Conservation (phyloP, 2,329 filamentous ascomycete species). For the Blumeriella jaapii region DNA sequence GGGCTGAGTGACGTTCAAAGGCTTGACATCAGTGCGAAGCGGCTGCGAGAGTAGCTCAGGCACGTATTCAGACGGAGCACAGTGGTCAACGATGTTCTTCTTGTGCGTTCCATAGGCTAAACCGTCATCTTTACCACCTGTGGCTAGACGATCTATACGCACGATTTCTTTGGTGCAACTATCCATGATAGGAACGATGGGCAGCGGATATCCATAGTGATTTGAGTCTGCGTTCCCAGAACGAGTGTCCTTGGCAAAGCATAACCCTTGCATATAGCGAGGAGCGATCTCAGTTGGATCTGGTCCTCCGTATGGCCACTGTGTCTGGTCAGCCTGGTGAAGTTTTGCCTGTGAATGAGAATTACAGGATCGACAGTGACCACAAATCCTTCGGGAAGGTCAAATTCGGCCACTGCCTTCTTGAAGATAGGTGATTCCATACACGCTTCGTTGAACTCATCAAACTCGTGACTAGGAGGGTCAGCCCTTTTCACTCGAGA, state of each 20-base stretch:
- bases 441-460: conserved; percentile 15
- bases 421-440: conserved; percentile 39
- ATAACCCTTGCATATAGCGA: conserved; percentile 43
- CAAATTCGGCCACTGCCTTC: conserved; percentile 37
- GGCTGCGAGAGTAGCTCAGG: conserved; percentile 15
- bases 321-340: neutral
- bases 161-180: conserved; percentile 15
- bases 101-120: conserved; percentile 10
- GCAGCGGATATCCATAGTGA: conserved; percentile 20
- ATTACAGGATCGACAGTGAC: conserved; percentile 36
- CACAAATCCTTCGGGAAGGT: conserved; percentile 42
- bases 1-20: conserved; percentile 50
- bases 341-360: neutral
- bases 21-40: conserved; percentile 40
- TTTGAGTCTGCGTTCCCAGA: conserved; percentile 19
- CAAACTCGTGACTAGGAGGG: conserved; percentile 10
- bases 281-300: conserved; percentile 35
- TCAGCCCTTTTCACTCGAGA: neutral
- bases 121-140: conserved; percentile 16
- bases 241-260: conserved; percentile 37
- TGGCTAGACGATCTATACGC: conserved; percentile 17
- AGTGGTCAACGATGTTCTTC: too few relatives aligned
- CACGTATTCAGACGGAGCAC: too few relatives aligned
- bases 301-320: conserved; percentile 44
- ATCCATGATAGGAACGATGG: conserved; percentile 20